Evolutionary conservation across 1,284 basidiomycete species (phyloP), one percentile per base, ranked within the genome.

Genomic region (Melampsora occidentalis): DNA sequence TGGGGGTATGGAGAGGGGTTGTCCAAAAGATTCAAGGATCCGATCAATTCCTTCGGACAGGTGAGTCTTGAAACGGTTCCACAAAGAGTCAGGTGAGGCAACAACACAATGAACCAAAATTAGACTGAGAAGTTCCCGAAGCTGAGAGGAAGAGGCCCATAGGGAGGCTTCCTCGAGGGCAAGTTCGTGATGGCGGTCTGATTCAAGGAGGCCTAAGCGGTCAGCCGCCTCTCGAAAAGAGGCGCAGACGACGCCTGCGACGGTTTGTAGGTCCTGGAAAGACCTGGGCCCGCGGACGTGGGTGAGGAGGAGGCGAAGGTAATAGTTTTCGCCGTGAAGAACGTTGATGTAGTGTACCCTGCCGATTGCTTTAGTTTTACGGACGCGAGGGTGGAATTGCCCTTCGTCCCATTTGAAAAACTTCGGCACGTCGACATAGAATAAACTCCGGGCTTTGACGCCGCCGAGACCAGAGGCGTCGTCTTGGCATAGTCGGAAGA

Each of bases 311-410:
- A 81, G 80, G 0, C 83, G 79, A 0, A 86, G 81, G 76, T 85
- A 85, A 77, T 83, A 86, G 0, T 77, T 77, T 62, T 85, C 83
- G 0, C 85, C 84, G 10, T 80, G 77, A 25, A 80, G 81, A 5
- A 83, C 84, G 16, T 78, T 72, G 6, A 82, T 80, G 79, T 81
- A 84, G 67, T 83, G 84, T 82, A 86, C 85, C 0, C 83, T 72
- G 0, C 85, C 85, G 39, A 85, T 72, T 0, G 84, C 82, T 78
- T 79, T 80, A 0, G 79, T 79, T 42, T 25, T 25, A 25, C 25
- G 75, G n/a, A 6, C 4, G 59, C 59, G 81, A 28, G 1, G 82
- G 79, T 0, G 80, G 48, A 7, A 80, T 80, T 1, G 79, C 79
- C 49, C 77, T 42, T 62, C 81, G 20, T 42, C 25, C 69, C 69